These are phyloP conservation scores for Myochromella boudieri DNA, from an alignment of 768 basidiomycete genomes.

Conservation along the genomic window DNA sequence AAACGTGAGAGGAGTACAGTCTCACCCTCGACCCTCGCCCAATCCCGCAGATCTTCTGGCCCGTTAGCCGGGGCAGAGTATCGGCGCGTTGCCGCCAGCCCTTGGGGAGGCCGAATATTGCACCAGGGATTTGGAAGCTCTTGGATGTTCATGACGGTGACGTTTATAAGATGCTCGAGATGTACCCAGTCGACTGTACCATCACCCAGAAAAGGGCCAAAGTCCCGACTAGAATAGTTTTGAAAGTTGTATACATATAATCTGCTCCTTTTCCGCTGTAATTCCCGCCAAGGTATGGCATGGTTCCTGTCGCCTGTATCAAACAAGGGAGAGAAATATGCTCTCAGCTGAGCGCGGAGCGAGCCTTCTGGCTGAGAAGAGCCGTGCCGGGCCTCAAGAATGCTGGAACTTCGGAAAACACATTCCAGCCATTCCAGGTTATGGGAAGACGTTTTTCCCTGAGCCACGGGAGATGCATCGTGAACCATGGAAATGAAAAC, in stretches of 20 bases:
- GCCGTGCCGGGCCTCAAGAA: slow-evolving; percentile 27
- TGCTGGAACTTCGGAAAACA: slow-evolving; percentile 36
- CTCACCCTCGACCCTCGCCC: slow-evolving; percentile 70
- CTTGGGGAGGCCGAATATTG: slow-evolving; percentile 44
- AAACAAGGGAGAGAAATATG: slow-evolving; percentile 47
- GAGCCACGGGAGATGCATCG: slow-evolving; percentile 29
- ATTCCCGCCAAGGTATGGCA: slow-evolving; percentile 24
- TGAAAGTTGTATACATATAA: slow-evolving; percentile 64
- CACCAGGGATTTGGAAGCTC: slow-evolving; percentile 39
- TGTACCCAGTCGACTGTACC: slow-evolving; percentile 62
- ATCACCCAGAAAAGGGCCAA: slow-evolving; percentile 55
- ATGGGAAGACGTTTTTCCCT: slow-evolving; percentile 28
- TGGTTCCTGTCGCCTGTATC: slow-evolving; percentile 30
- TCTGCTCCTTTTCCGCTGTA: slow-evolving; percentile 47
- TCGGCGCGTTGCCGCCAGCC: slow-evolving; percentile 51
- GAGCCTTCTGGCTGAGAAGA: slow-evolving; percentile 16
- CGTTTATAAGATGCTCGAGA: slow-evolving; percentile 56
- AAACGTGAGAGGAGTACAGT: background rate
- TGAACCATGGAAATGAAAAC: slow-evolving; percentile 41
- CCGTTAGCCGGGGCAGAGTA: slow-evolving; percentile 48
- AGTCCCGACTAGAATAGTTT: slow-evolving; percentile 53
- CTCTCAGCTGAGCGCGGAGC: slow-evolving; percentile 43
- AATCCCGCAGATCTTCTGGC: slow-evolving; percentile 41
- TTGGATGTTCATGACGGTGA: slow-evolving; percentile 50
- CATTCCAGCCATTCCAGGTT: slow-evolving; percentile 48